Percentiles rank a stretch among this genome's conserved stretches.
Conservation (phyloP, 805 yeast genomes). For the Candida dajiaensis region DNA sequence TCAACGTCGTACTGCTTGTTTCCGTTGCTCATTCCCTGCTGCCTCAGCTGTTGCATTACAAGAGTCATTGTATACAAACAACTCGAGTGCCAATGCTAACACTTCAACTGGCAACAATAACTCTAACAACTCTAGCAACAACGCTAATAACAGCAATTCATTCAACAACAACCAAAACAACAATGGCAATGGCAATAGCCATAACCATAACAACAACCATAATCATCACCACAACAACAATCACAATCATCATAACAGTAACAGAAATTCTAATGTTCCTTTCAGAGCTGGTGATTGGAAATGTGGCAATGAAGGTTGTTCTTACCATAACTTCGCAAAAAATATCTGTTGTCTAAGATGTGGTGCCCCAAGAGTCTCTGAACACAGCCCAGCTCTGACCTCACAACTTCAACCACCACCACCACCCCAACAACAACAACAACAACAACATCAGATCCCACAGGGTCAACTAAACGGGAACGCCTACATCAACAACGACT, state of each 20-base stretch:
- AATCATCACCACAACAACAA: conserved; percentile 14
- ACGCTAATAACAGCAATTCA: background rate
- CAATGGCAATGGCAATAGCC: conserved; percentile 1
- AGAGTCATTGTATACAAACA: conserved; percentile 42
- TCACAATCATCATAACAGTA: conserved; percentile 9
- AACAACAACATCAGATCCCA: conserved; percentile 5
- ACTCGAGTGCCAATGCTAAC: conserved; percentile 1
- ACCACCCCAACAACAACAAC: too few species aligned
- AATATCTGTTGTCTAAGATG: conserved; percentile 83
- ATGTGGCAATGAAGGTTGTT: conserved; percentile 71
- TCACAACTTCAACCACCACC: conserved; percentile 5
- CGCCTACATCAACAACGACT: conserved; percentile 1
- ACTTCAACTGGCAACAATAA: conserved; percentile 12
- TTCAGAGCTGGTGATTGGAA: conserved; percentile 98
- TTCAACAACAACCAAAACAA: conserved; percentile 8
- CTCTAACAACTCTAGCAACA: conserved; percentile 12
- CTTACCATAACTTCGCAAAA: conserved; percentile 90
- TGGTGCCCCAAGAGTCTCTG: conserved; percentile 57
- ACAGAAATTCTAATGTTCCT: conserved; percentile 57
- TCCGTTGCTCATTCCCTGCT: conserved; percentile 87
- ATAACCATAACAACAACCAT: conserved; percentile 17
- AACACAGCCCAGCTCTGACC: conserved; percentile 1
- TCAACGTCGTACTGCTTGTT: conserved; percentile 90
- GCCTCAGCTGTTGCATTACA: conserved; percentile 65
- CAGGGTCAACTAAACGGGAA: background rate